Percentiles rank a stretch among this genome's conserved stretches.
phyloP scores from a whole-genome alignment of 176 grass and related monocot species.

The Aegilops tauschii region DNA sequence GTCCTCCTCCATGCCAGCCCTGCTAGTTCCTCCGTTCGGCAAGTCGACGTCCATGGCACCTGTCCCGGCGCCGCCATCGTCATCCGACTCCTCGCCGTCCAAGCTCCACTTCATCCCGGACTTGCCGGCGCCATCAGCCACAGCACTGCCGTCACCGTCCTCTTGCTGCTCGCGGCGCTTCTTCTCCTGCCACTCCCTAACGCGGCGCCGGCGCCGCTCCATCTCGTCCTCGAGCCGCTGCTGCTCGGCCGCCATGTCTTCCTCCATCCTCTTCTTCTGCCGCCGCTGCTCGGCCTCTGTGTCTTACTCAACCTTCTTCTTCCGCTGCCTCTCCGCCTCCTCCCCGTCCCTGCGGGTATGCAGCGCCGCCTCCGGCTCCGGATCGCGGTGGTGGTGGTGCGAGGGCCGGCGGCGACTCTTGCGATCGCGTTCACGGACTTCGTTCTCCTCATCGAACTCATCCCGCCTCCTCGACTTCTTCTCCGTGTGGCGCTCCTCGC shows the following conservation, averaged over 20 bases:
- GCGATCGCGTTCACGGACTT: constrained; percentile 41
- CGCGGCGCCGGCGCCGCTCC: constrained; percentile 73
- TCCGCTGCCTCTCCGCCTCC: constrained; percentile 39
- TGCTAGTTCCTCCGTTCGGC: constrained; percentile 32
- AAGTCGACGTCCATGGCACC: constrained; percentile 52
- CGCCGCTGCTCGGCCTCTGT: constrained; percentile 36
- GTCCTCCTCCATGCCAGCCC: constrained; percentile 54
- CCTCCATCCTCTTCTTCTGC: constrained; percentile 42
- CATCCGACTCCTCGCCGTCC: constrained; percentile 91
- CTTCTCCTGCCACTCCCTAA: constrained; percentile 96
- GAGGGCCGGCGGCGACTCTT: constrained; percentile 62
- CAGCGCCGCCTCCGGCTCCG: background rate
- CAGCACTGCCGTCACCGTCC: background rate
- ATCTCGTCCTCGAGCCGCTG: constrained; percentile 88
- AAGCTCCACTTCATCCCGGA: constrained; percentile 87
- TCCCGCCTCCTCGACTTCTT: constrained; percentile 52
- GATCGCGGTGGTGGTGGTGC: constrained; percentile 39
- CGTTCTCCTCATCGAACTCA: constrained; percentile 38
- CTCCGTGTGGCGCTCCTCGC: constrained; percentile 50
- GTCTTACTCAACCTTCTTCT: constrained; percentile 39
- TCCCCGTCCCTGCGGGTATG: background rate
- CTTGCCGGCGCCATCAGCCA: constrained; percentile 22
- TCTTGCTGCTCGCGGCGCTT: constrained; percentile 54
- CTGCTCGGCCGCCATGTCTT: constrained; percentile 79
- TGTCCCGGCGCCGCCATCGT: background rate